phyloP scores from a whole-genome alignment of 1,284 basidiomycete species.

The Fomitopsis palustris region DNA sequence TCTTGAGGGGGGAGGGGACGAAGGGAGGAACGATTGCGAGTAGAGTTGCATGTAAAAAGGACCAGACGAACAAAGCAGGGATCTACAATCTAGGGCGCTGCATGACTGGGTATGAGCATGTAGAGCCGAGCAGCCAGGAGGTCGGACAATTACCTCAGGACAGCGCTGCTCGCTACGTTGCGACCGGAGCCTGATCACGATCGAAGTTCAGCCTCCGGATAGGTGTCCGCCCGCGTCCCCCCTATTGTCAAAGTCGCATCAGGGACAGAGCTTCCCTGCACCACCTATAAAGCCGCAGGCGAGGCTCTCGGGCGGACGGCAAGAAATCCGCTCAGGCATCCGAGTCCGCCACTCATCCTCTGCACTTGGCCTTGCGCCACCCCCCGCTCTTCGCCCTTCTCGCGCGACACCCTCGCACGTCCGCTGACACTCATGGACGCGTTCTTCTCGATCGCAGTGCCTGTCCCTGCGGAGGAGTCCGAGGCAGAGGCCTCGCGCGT shows the following conservation, averaged over 20 bases:
- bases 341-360: conserved; percentile 35
- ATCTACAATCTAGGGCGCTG: no score
- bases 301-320: conserved; percentile 17
- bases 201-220: background rate
- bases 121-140: background rate
- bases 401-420: conserved; percentile 14
- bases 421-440: background rate
- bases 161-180: background rate
- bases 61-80: no score
- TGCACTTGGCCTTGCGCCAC: conserved; percentile 40
- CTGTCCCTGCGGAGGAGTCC: conserved; percentile 2
- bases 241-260: background rate
- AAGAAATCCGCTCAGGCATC: conserved; percentile 26
- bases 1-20: no score
- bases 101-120: no score
- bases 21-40: no score
- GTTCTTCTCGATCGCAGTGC: background rate
- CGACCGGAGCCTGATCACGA: background rate
- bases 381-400: conserved; percentile 64
- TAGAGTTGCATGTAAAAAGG: no score
- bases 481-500: background rate
- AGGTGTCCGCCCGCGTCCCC: background rate
- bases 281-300: background rate
- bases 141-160: background rate
- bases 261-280: background rate